phyloP scores from a whole-genome alignment of 371 early-diverging fungal species.

The Thermomucor indicae-seudaticae region DNA sequence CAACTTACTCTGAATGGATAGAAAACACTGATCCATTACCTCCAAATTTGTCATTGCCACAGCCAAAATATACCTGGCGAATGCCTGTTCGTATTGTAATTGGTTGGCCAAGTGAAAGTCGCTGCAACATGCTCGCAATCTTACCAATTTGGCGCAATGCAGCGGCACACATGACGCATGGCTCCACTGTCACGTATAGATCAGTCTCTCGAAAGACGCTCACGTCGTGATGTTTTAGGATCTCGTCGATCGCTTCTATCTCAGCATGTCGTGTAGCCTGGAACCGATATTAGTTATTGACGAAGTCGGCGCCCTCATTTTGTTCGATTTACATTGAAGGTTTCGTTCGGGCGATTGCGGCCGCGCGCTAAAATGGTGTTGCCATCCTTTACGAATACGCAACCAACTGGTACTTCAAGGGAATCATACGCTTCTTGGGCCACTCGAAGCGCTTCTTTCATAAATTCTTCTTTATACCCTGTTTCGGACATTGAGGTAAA shows the following conservation, averaged over 20 bases:
- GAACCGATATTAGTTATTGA: neutral
- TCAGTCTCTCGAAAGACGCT: slow-evolving; percentile 55
- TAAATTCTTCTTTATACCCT: slow-evolving; percentile 32
- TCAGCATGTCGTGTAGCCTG: slow-evolving; percentile 94
- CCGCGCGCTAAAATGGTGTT: slow-evolving; percentile 65
- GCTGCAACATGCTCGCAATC: too few species aligned
- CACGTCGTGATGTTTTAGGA: slow-evolving; percentile 41
- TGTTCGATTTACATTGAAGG: slow-evolving; percentile 68
- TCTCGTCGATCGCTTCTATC: slow-evolving; percentile 82
- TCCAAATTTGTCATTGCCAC: slow-evolving; percentile 94
- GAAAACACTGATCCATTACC: slow-evolving; percentile 88
- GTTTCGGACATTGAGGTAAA: too few species aligned
- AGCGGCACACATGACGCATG: slow-evolving; percentile 98
- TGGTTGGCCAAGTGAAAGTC: slow-evolving; percentile 5
- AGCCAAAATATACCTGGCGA: slow-evolving; percentile 82
- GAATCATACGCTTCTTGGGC: slow-evolving; percentile 80
- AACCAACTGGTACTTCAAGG: slow-evolving; percentile 98
- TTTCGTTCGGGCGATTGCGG: slow-evolving; percentile 83
- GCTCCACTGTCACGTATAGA: slow-evolving; percentile 98
- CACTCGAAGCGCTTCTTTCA: slow-evolving; percentile 38
- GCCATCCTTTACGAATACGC: slow-evolving; percentile 81
- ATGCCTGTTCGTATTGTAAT: too few species aligned
- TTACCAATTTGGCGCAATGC: slow-evolving; percentile 80
- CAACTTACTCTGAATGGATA: slow-evolving; percentile 66
- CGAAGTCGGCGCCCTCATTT: too few species aligned